Evolutionary conservation across 768 basidiomycete genomes (phyloP).

Genomic region (Tricholoma sp.): DNA sequence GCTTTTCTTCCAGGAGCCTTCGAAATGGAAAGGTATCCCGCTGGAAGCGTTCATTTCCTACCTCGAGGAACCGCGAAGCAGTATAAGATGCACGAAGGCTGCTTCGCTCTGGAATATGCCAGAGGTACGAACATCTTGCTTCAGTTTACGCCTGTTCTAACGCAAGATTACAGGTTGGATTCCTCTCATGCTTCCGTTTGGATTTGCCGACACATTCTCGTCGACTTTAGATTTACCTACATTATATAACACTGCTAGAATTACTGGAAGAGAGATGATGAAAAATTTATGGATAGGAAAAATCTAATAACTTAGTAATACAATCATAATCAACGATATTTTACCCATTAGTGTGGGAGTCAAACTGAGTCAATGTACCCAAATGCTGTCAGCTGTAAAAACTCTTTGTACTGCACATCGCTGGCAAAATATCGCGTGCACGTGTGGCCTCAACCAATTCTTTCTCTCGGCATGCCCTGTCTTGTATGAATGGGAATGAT

Average conservation of each 20-base stretch:
- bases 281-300: constrained; percentile 82
- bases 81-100: constrained; percentile 96
- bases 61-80: constrained; percentile 85
- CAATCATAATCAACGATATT: not conserved
- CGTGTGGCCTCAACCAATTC: no score
- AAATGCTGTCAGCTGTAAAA: no score
- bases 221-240: constrained; percentile 89
- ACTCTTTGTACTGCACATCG: no score
- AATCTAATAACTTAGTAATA: constrained; percentile 49
- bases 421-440: no score
- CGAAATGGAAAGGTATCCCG: constrained; percentile 77
- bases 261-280: constrained; percentile 82
- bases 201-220: constrained; percentile 75
- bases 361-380: no score
- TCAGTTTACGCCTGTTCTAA: not conserved
- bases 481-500: no score
- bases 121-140: constrained; percentile 51
- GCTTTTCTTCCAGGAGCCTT: constrained; percentile 80
- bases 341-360: no score
- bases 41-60: constrained; percentile 83
- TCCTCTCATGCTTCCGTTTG: constrained; percentile 93
- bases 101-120: constrained; percentile 94
- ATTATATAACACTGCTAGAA: constrained; percentile 68
- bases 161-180: constrained; percentile 73
- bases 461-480: no score